Conservation (phyloP, 2,329 filamentous ascomycete genomes). For the Hirsutella rhossiliensis region DNA sequence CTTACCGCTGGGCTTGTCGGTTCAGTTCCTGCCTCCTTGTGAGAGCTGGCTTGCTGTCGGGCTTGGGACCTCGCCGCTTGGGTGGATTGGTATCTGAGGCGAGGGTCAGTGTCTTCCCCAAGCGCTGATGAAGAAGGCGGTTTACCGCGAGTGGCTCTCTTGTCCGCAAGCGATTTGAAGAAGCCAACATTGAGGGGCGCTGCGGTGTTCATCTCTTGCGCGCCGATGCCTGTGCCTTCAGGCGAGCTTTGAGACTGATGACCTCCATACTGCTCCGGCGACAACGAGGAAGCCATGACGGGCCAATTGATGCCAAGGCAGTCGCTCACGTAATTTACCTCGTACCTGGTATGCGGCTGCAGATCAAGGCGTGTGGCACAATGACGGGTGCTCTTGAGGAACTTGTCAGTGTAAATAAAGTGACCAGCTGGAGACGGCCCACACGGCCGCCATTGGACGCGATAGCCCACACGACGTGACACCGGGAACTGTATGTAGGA, state of each 20-base stretch:
- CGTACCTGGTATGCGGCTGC: no score
- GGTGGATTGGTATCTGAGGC: conserved; percentile 64
- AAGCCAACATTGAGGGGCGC: conserved; percentile 44
- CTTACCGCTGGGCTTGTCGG: conserved; percentile 84
- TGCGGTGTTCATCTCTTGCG: conserved; percentile 25
- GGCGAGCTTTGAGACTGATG: conserved; percentile 13
- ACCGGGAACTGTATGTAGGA: no score
- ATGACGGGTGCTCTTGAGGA: no score
- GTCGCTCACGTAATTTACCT: no score
- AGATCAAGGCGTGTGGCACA: no score
- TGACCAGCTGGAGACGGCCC: no score
- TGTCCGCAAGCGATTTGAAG: conserved; percentile 57
- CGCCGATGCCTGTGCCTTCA: conserved; percentile 13
- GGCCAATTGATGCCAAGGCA: background rate
- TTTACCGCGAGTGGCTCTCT: conserved; percentile 65
- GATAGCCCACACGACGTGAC: no score
- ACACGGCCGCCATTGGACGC: no score
- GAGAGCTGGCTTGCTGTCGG: conserved; percentile 87
- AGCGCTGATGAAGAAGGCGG: background rate
- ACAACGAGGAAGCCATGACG: conserved; percentile 35
- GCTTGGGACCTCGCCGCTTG: conserved; percentile 88
- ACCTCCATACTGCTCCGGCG: conserved; percentile 23
- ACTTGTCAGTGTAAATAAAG: no score
- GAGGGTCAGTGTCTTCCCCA: conserved; percentile 1
- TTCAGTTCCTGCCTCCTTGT: conserved; percentile 90